These are phyloP conservation scores for Dissophora globulifera DNA, from an alignment of 192 early-diverging fungal genomes.

Conservation along the genomic window DNA sequence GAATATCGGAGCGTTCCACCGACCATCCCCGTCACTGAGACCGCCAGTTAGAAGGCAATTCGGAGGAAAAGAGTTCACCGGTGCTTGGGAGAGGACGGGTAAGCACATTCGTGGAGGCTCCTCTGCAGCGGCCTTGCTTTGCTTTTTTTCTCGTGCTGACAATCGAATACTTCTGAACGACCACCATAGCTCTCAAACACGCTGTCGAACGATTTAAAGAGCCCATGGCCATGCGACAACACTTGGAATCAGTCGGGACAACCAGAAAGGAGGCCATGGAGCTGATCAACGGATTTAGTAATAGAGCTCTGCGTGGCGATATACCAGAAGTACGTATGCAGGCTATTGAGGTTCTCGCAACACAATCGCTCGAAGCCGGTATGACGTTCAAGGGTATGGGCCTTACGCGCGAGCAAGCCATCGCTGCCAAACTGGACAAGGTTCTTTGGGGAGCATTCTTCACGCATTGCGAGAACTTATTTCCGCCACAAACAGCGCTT, in stretches of 20 bases:
- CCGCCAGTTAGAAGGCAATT: slow-evolving; percentile 3
- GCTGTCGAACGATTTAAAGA: slow-evolving; percentile 31
- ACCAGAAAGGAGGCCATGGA: slow-evolving; percentile 16
- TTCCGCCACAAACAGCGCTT: slow-evolving; percentile 22
- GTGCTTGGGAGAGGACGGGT: slow-evolving; percentile 30
- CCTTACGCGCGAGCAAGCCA: slow-evolving; percentile 36
- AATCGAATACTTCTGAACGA: too few species aligned
- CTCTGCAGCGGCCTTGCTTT: too few species aligned
- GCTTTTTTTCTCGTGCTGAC: too few species aligned
- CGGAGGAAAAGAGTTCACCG: slow-evolving; percentile 31
- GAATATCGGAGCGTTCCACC: not conserved
- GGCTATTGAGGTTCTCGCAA: slow-evolving; percentile 15
- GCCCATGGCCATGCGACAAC: slow-evolving; percentile 21
- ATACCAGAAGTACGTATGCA: slow-evolving; percentile 26
- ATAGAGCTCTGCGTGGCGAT: slow-evolving; percentile 13
- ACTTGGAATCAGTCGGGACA: slow-evolving; percentile 33
- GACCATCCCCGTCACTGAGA: not conserved
- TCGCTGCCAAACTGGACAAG: slow-evolving; percentile 24
- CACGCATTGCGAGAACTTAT: slow-evolving; percentile 19
- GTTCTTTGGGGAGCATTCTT: slow-evolving; percentile 39
- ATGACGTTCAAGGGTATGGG: slow-evolving; percentile 53
- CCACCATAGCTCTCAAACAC: slow-evolving; percentile 18
- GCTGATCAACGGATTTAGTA: slow-evolving; percentile 10
- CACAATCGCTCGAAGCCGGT: slow-evolving; percentile 28
- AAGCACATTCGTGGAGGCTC: not conserved